Conservation (phyloP, 2,329 filamentous ascomycete species). For the Calonectria hongkongensis region DNA sequence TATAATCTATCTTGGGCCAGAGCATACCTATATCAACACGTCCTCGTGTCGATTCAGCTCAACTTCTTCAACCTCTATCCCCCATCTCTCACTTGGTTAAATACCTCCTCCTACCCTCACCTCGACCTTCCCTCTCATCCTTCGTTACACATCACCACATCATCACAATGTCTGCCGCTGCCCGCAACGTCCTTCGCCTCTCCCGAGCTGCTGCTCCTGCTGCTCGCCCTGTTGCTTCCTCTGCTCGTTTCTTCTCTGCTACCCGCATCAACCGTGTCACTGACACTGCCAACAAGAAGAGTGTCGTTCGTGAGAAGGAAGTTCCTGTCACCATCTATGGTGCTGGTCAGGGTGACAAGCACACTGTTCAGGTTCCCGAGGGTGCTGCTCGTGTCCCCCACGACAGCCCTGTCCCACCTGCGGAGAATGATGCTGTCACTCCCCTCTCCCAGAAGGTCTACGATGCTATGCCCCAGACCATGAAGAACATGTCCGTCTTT, state of each 20-base stretch:
- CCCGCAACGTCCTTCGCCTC: conserved; percentile 60
- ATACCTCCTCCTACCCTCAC: conserved; percentile 11
- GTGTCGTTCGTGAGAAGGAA: conserved; percentile 74
- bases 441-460: conserved; percentile 74
- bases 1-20: conserved; percentile 42
- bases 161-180: conserved; percentile 60
- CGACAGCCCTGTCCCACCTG: conserved; percentile 61
- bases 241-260: conserved; percentile 59
- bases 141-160: conserved; percentile 43
- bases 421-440: conserved; percentile 68
- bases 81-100: conserved; percentile 35
- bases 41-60: conserved; percentile 42
- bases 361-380: conserved; percentile 72
- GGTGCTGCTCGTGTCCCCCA: conserved; percentile 64
- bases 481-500: conserved; percentile 81
- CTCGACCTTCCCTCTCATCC: conserved; percentile 24
- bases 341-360: conserved; percentile 70
- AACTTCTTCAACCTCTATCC: conserved; percentile 39
- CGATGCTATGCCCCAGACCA: conserved; percentile 76
- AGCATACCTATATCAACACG: conserved; percentile 53
- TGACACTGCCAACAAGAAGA: conserved; percentile 67
- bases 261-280: conserved; percentile 57
- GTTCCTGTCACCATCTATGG: conserved; percentile 74
- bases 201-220: conserved; percentile 57
- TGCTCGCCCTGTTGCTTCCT: conserved; percentile 50